Conservation (phyloP, 306 rosid species). For the Malus fusca region DNA sequence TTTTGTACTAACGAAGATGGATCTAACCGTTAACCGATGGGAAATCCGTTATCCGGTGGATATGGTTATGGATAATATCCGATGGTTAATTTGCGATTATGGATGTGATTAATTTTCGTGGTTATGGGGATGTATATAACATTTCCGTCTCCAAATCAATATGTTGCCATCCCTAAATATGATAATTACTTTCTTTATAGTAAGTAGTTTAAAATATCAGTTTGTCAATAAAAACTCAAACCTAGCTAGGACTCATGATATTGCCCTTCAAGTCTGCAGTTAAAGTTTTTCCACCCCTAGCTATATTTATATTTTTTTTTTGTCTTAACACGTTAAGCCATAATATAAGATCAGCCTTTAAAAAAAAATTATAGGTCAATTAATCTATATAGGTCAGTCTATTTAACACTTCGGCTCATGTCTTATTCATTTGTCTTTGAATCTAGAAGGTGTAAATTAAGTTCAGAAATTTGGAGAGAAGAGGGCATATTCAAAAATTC, state of each 20-base stretch:
- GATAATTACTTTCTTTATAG: too few species aligned
- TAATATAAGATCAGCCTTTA: not conserved
- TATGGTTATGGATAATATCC: too few species aligned
- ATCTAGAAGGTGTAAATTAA: not conserved
- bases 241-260: not conserved
- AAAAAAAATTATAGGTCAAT: not conserved
- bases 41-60: too few species aligned
- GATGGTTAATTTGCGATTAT: too few species aligned
- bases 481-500: not conserved
- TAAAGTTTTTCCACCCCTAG: too few species aligned
- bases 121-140: too few species aligned
- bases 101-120: too few species aligned
- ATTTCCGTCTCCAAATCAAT: too few species aligned
- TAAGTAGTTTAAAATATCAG: not conserved
- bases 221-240: not conserved
- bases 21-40: too few species aligned
- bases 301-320: too few species aligned
- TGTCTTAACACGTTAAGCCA: not conserved
- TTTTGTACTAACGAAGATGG: too few species aligned
- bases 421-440: not conserved
- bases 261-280: not conserved
- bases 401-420: not conserved
- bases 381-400: not conserved
- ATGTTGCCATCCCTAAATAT: too few species aligned
- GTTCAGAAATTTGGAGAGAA: not conserved